Conservation (phyloP, 768 basidiomycete species). For the Amyloporia xantha region DNA sequence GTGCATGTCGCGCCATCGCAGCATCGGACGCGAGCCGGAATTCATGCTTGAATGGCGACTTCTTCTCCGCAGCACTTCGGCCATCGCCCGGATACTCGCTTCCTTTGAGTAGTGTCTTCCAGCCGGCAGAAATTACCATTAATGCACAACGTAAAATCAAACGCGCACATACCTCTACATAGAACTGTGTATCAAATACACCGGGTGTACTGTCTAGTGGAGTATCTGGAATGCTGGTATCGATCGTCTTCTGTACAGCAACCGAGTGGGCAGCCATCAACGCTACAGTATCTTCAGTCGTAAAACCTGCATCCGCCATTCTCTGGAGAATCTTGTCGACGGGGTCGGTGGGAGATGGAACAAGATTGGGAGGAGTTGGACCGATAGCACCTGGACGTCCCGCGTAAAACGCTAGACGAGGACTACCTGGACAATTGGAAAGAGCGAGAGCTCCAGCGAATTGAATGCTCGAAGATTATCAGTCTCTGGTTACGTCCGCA, state of each 20-base stretch:
- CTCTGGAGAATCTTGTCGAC: slow-evolving; percentile 17
- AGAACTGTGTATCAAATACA: slow-evolving; percentile 23
- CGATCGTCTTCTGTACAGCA: slow-evolving; percentile 12
- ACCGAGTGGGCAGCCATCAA: slow-evolving; percentile 19
- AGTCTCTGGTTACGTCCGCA: too few species aligned
- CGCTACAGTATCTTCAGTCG: slow-evolving; percentile 11
- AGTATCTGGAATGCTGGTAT: slow-evolving; percentile 9
- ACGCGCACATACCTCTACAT: slow-evolving; percentile 15
- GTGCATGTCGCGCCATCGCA: slow-evolving; percentile 11
- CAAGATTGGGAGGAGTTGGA: slow-evolving; percentile 15
- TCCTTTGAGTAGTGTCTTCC: slow-evolving; percentile 12
- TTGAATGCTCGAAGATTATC: slow-evolving; percentile 17
- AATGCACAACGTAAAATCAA: too few species aligned
- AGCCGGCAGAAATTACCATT: not conserved
- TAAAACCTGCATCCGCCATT: slow-evolving; percentile 16
- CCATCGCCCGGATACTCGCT: slow-evolving; percentile 11
- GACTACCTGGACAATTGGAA: slow-evolving; percentile 18
- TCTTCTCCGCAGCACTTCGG: slow-evolving; percentile 10
- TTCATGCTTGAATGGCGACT: slow-evolving; percentile 9
- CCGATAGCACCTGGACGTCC: slow-evolving; percentile 16
- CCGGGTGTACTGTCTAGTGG: slow-evolving; percentile 22
- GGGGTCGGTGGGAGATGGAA: slow-evolving; percentile 20
- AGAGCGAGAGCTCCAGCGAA: slow-evolving; percentile 22
- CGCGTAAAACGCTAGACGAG: slow-evolving; percentile 15
- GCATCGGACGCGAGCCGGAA: slow-evolving; percentile 18